These are phyloP conservation scores for Camellia japonica DNA, from an alignment of 148 eudicot genomes.

Conservation along the genomic window DNA sequence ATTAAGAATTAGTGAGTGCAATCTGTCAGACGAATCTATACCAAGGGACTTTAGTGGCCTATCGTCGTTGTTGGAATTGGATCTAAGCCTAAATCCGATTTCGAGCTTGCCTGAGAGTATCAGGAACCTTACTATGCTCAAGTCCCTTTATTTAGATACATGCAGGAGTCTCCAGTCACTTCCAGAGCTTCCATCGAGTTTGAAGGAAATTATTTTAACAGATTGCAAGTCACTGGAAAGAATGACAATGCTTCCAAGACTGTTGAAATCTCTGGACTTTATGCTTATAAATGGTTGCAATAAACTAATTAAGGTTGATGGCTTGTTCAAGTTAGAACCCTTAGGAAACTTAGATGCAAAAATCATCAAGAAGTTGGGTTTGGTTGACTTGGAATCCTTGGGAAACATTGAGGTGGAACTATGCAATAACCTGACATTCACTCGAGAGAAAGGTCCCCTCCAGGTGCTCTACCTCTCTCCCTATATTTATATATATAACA, in stretches of 20 bases:
- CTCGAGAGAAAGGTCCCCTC: background rate
- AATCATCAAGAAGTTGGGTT: background rate
- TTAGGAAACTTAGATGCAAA: background rate
- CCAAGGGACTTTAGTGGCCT: background rate
- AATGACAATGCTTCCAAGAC: background rate
- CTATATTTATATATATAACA: background rate
- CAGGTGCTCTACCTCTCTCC: slow-evolving; percentile 7
- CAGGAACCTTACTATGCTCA: background rate
- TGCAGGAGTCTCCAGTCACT: slow-evolving; percentile 10
- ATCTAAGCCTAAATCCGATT: background rate
- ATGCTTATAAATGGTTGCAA: background rate
- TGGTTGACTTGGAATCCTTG: slow-evolving; percentile 11
- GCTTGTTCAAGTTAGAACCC: slow-evolving; percentile 3
- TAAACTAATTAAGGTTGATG: background rate
- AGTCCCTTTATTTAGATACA: background rate
- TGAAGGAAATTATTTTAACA: background rate
- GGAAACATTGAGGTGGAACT: background rate
- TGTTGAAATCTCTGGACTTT: background rate
- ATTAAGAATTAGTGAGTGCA: background rate
- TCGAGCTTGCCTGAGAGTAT: slow-evolving; percentile 5
- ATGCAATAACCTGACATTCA: background rate
- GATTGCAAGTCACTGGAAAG: background rate
- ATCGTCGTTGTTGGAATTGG: background rate
- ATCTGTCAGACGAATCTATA: background rate
- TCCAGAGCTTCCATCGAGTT: slow-evolving; percentile 13